Evolutionary conservation across 2,329 filamentous ascomycete genomes (phyloP).

Genomic region (Epichloe amarillans): DNA sequence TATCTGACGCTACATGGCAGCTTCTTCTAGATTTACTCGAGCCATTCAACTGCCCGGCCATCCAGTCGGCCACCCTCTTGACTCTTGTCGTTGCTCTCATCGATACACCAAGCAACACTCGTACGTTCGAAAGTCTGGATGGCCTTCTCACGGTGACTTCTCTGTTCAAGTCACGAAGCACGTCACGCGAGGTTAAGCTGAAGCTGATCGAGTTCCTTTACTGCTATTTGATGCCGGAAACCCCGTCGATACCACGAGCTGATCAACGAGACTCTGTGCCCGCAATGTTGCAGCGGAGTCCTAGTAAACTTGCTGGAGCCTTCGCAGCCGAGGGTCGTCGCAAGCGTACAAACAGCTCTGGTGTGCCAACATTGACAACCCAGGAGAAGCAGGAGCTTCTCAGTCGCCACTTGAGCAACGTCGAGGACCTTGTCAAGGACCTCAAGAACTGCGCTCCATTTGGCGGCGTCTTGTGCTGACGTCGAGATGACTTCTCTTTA

Average conservation of each 20-base stretch:
- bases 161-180: conserved; percentile 80
- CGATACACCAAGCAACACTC: conserved; percentile 74
- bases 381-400: conserved; percentile 73
- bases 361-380: conserved; percentile 44
- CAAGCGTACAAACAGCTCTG: conserved; percentile 23
- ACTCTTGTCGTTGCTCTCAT: conserved; percentile 83
- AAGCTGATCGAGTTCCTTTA: conserved; percentile 96
- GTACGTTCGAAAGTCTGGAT: conserved; percentile 83
- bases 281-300: conserved; percentile 49
- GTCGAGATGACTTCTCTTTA: background rate
- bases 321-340: conserved; percentile 27
- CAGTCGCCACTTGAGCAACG: conserved; percentile 65
- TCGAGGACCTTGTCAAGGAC: conserved; percentile 75
- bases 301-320: conserved; percentile 51
- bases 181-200: conserved; percentile 78
- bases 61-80: conserved; percentile 81
- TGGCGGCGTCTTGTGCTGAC: conserved; percentile 41
- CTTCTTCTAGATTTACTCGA: conserved; percentile 90
- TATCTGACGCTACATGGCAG: conserved; percentile 21
- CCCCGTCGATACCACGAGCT: conserved; percentile 41
- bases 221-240: conserved; percentile 96
- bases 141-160: conserved; percentile 84
- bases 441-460: conserved; percentile 68
- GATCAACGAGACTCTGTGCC: conserved; percentile 31
- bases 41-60: conserved; percentile 77